Base-by-base conservation (phyloP, 495 filamentous ascomycete species). In the Penicillium argentinense region DNA sequence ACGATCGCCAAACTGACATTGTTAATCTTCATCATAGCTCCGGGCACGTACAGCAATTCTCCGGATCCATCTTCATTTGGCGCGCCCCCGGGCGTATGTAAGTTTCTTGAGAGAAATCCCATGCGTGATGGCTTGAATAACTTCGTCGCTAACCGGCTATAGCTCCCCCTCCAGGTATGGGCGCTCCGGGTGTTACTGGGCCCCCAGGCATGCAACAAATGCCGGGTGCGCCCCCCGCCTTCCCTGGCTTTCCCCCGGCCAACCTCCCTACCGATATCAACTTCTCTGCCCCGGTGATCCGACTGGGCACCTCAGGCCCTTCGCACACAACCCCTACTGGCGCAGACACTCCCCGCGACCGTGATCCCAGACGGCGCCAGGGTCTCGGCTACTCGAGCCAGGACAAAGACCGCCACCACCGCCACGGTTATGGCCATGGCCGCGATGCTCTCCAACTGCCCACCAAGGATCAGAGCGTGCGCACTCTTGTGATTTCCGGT, bases 251-350 rank as follows among this genome's bases (percentile, higher is more conserved):
- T 52, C 84, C 95, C 53, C 87, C 88, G 45, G 73, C 86, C 23
- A 86, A 85, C 63, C 97, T 97, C 64, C 90, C 96, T n/a, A 74
- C 82, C 89, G 17, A 96, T 66, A 96, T 98, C 72, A 97, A 99
- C 71, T 96, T 97, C 70, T 93, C 86, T 63, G 95, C 93, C 14
- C 91, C 95, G 39, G 92, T 97, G 26, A 97, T 99, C 66, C 88
- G 93, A 18, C 77, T 99, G 26, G 92, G 92, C 8, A 82, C 79
- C 3, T 79, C 82, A 7, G 80, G 80, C 3, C 84, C 85, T 4
- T n/a, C n/a, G n/a, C n/a, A n/a, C n/a, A 63, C 79, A 18, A 89
- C 90, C 59, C 74, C 85, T 27, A 67, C 80, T 27, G 76, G 75
- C n/a, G 69, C 77, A 9, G 67, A 80, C 21, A 71, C 60, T 5